phyloP scores from a whole-genome alignment of 257 asterid species.

The Gentiana macrophylla region DNA sequence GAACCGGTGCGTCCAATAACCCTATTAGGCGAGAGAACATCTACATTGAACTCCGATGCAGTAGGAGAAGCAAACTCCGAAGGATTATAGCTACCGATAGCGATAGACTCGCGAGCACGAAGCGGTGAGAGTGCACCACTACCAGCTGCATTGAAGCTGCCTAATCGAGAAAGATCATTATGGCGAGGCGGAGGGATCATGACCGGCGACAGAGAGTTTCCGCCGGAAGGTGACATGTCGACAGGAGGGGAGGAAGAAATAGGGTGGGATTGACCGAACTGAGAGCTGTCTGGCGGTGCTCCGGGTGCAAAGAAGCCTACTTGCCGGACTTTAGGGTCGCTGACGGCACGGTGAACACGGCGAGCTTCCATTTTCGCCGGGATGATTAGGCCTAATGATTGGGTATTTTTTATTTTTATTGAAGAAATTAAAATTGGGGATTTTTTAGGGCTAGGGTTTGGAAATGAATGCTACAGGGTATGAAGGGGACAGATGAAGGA shows the following conservation, averaged over 20 bases:
- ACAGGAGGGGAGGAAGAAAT: slow-evolving; percentile 29
- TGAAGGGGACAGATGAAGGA: not conserved
- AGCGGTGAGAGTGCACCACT: slow-evolving; percentile 22
- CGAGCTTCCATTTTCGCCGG: slow-evolving; percentile 53
- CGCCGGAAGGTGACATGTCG: slow-evolving; percentile 43
- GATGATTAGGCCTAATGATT: not conserved
- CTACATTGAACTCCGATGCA: slow-evolving; percentile 45
- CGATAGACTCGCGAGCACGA: slow-evolving; percentile 46
- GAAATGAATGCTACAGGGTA: not conserved
- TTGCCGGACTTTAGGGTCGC: slow-evolving; percentile 89
- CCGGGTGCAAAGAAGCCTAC: slow-evolving; percentile 87
- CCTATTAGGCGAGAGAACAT: slow-evolving; percentile 27
- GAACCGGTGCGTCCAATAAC: slow-evolving; percentile 31
- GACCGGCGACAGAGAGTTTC: slow-evolving; percentile 71
- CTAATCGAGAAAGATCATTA: slow-evolving; percentile 32
- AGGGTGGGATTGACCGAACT: slow-evolving; percentile 50
- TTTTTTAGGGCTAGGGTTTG: not conserved
- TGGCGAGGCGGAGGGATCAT: slow-evolving; percentile 90
- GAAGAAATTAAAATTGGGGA: too few relatives aligned
- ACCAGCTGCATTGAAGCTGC: slow-evolving; percentile 28
- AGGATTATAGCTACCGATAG: slow-evolving; percentile 65
- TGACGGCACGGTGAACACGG: slow-evolving; percentile 69
- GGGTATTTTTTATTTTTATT: too few relatives aligned
- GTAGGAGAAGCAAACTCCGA: slow-evolving; percentile 56
- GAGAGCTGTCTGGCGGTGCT: slow-evolving; percentile 54